Conservation (phyloP, 2,329 filamentous ascomycete genomes). For the Tolypocladium cylindrosporum region DNA sequence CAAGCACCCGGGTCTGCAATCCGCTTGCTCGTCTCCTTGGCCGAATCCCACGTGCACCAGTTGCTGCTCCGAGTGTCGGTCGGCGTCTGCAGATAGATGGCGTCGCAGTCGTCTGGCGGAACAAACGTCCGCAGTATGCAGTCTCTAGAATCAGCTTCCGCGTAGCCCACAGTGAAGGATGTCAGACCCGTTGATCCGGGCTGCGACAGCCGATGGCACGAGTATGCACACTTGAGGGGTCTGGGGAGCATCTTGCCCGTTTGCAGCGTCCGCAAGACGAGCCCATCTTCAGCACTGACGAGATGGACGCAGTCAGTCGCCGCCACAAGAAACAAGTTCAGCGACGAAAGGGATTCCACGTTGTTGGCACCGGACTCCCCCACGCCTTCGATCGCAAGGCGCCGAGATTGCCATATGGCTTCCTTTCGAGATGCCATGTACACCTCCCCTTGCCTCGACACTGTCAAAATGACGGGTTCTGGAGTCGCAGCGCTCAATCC, state of each 20-base stretch:
- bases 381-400: constrained; percentile 28
- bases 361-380: constrained; percentile 40
- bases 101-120: constrained; percentile 39
- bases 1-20: constrained; percentile 56
- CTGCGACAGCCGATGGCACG: constrained; percentile 27
- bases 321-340: constrained; percentile 52
- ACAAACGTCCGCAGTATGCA: constrained; percentile 57
- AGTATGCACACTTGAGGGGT: constrained; percentile 51
- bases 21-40: constrained; percentile 38
- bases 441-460: constrained; percentile 39
- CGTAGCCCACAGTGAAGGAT: constrained; percentile 56
- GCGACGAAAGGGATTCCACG: constrained; percentile 46
- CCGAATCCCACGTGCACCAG: constrained; percentile 41
- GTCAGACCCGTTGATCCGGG: constrained; percentile 47
- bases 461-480: constrained; percentile 26
- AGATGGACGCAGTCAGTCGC: constrained; percentile 50
- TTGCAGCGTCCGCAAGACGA: constrained; percentile 50
- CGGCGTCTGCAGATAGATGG: constrained; percentile 43
- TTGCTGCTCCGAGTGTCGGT: constrained; percentile 26
- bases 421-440: constrained; percentile 33
- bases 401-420: constrained; percentile 38
- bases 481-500: constrained; percentile 5
- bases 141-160: constrained; percentile 46
- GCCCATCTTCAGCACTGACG: constrained; percentile 29
- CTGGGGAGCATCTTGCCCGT: constrained; percentile 48